Base-by-base conservation (phyloP, 2,329 filamentous ascomycete genomes). In the Sclerotinia glacialis region DNA sequence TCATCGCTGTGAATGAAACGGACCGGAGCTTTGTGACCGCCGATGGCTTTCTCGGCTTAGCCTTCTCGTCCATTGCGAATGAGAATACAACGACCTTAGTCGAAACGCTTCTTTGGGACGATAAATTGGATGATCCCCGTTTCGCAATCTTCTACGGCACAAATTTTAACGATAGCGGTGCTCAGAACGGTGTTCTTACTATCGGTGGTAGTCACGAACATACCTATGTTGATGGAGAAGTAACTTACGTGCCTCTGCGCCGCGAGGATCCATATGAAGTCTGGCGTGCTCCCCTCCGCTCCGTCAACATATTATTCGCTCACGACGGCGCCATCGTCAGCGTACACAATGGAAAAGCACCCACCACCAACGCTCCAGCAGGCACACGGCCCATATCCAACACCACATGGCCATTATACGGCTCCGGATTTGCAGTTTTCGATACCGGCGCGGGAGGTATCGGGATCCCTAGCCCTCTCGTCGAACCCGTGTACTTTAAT, bases 91-190 rank as follows among this genome's bases (percentile, higher is more conserved):
- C 9, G 8, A 54, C 64, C 8, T 14, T 54, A 6, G 64, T 64
- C 5, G 64, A 66, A 16, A 66, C 64, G 1, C 42, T 66, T 3
- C n/a, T 66, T 16, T 46, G 50, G 64, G 47, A 64, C 1, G 58
- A 61, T 18, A 34, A 47, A 6, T 26, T 66, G 21, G 58, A 63
- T 28, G 47, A 37, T 2, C 18, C 55, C 12, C 42, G 49, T 23
- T 66, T 66, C 23, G 64, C n/a, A 5, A 5, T 66, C 12, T 66
- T 11, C 47, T 66, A 66, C 14, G 64, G 64, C 34, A 64, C 31
- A 5, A 46, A 62, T 8, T 16, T 26, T 1, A 54, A 52, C 16
- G 21, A 46, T 23, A 49, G n/a, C 11, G 58, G 37, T 26, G n/a
- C 3, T 5, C 31, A 46, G 3, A 28, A 64, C 12, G 64, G 64